Conservation (phyloP, 2,329 filamentous ascomycete genomes). For the Curvularia sp. region DNA sequence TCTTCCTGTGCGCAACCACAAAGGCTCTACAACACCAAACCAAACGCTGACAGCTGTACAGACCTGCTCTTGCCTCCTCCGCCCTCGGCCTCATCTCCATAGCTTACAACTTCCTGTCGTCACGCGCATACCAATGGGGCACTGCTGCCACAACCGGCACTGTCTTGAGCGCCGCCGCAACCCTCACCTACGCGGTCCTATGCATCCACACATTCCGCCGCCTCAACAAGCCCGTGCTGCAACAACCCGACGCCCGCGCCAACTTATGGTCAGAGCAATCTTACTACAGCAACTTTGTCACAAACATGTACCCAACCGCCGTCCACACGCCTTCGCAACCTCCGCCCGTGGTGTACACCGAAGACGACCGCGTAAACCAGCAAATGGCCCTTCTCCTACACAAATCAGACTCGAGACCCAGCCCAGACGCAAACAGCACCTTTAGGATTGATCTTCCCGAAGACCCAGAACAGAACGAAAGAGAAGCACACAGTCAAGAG, state of each 20-base stretch:
- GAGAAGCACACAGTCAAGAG: slow-evolving; percentile 38
- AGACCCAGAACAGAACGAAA: slow-evolving; percentile 38
- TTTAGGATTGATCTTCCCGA: slow-evolving; percentile 53
- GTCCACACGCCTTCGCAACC: slow-evolving; percentile 35
- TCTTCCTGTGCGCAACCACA: slow-evolving; percentile 52
- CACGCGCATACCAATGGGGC: slow-evolving; percentile 52
- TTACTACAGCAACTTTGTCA: slow-evolving; percentile 55
- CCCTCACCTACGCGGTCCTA: slow-evolving; percentile 52
- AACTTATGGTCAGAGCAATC: slow-evolving; percentile 47
- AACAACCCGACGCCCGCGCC: slow-evolving; percentile 22
- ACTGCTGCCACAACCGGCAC: slow-evolving; percentile 54
- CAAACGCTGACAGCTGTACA: slow-evolving; percentile 28
- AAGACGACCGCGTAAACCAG: slow-evolving; percentile 59
- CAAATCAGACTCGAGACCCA: slow-evolving; percentile 43
- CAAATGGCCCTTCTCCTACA: slow-evolving; percentile 59
- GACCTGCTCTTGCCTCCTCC: slow-evolving; percentile 53
- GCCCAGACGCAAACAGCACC: slow-evolving; percentile 49
- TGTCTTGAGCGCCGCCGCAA: slow-evolving; percentile 50
- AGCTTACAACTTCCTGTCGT: slow-evolving; percentile 56
- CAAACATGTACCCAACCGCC: slow-evolving; percentile 56
- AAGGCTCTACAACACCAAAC: neutral
- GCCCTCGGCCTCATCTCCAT: slow-evolving; percentile 57
- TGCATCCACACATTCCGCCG: slow-evolving; percentile 54
- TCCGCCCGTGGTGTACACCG: slow-evolving; percentile 44
- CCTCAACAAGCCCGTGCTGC: slow-evolving; percentile 44